phyloP scores from a whole-genome alignment of 441 rosid species.

The Erodium texanum region DNA sequence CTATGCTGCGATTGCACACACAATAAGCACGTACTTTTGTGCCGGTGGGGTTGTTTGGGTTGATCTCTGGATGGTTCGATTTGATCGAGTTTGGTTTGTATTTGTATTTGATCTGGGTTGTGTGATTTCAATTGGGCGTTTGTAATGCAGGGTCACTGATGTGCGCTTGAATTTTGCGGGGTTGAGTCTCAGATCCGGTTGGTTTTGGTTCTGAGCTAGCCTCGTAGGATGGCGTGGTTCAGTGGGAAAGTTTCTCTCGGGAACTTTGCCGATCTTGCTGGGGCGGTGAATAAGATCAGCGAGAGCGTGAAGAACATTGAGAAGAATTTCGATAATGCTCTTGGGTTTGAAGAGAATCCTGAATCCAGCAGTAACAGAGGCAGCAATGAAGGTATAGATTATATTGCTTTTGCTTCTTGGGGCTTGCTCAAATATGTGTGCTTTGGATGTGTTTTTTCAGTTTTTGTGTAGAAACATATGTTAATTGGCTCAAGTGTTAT shows the following conservation, averaged over 20 bases:
- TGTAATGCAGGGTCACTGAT: conserved; percentile 30
- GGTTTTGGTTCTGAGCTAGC: conserved; percentile 7
- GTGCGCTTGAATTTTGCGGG: conserved; percentile 22
- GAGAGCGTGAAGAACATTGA: conserved; percentile 99
- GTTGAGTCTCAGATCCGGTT: conserved; percentile 15
- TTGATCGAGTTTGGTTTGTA: not conserved
- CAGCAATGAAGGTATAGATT: conserved; percentile 45
- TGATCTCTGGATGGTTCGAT: not conserved
- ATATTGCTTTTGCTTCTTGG: not conserved
- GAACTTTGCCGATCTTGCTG: conserved; percentile 89
- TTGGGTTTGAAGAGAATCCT: conserved; percentile 78
- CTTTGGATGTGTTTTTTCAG: not conserved
- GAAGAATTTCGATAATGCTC: conserved; percentile 91
- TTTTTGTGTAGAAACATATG: not conserved
- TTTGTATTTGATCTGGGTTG: not conserved
- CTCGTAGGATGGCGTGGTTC: conserved; percentile 83
- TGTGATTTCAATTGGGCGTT: not conserved
- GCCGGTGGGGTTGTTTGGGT: not conserved
- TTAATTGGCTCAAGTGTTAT: not conserved
- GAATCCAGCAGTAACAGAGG: conserved; percentile 26
- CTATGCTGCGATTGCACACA: not conserved
- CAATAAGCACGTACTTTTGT: not conserved
- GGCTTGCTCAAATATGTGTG: not conserved
- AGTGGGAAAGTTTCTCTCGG: conserved; percentile 79
- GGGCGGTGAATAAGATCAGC: conserved; percentile 90